A percentile compares a stretch with the other conserved stretches of the same genome.
These are phyloP conservation scores for Cymbidium sinense DNA, from an alignment of 106 monocot genomes.

Conservation along the genomic window DNA sequence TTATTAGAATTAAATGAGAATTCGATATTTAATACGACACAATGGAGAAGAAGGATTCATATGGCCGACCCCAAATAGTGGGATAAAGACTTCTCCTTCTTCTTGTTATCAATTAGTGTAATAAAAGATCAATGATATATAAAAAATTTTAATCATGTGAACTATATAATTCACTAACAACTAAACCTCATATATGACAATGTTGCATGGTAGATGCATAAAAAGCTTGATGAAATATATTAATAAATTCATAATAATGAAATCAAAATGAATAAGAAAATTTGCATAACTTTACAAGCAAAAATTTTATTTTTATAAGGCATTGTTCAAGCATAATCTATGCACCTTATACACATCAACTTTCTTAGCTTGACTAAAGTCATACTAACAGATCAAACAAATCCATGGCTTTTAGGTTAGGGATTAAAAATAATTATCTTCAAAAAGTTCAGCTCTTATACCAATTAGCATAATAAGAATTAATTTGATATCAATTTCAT, in stretches of 20 bases:
- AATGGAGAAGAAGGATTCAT: no score
- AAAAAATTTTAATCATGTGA: neutral
- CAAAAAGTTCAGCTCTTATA: no score
- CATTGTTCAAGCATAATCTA: neutral
- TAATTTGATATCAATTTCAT: no score
- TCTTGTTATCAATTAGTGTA: neutral
- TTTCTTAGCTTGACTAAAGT: neutral
- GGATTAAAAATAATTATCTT: no score
- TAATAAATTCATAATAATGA: neutral
- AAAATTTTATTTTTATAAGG: neutral
- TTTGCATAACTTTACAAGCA: neutral
- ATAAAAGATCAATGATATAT: neutral
- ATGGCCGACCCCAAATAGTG: no score
- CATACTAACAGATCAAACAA: neutral
- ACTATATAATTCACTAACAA: neutral
- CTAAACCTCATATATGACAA: neutral
- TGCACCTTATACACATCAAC: neutral
- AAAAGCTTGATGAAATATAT: neutral
- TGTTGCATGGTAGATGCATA: neutral
- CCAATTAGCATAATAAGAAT: no score
- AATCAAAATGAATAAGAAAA: neutral
- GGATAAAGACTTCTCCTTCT: no score
- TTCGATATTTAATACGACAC: no score
- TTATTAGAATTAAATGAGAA: no score
- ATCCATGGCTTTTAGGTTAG: no score